Evolutionary conservation across 2,329 filamentous ascomycete genomes (phyloP).

Genomic region (Alternaria triticimaculans): DNA sequence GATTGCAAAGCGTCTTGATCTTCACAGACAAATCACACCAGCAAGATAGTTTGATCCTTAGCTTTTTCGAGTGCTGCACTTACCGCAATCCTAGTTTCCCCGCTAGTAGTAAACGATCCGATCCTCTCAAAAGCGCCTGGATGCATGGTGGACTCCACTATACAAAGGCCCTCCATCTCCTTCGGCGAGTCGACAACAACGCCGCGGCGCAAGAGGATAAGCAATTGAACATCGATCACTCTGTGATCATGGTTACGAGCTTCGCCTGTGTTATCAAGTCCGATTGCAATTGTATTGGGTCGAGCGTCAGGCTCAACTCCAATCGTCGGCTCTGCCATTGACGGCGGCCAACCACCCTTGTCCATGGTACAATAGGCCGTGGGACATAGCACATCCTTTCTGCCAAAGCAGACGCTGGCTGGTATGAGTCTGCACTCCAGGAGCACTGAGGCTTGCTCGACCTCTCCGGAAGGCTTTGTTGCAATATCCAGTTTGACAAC

Average conservation of each 20-base stretch:
- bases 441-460: not conserved
- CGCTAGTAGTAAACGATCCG: fast-evolving
- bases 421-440: not conserved
- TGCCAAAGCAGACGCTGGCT: no score
- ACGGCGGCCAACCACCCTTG: not conserved
- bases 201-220: not conserved
- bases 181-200: no score
- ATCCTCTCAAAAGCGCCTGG: not conserved
- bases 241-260: no score
- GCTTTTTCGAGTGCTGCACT: not conserved
- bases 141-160: not conserved
- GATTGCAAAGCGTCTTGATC: no score
- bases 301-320: no score
- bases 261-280: no score
- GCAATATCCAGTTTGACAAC: fast-evolving
- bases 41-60: not conserved
- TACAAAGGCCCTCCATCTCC: not conserved
- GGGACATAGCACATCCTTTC: no score
- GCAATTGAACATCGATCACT: not conserved
- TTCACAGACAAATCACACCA: not conserved
- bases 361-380: no score
- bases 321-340: no score
- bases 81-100: fast-evolving
- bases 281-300: no score
- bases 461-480: not conserved